Evolutionary conservation across 2,329 filamentous ascomycete genomes (phyloP), one percentile per base, ranked within the genome.

Genomic region (Ilyonectria destructans): DNA sequence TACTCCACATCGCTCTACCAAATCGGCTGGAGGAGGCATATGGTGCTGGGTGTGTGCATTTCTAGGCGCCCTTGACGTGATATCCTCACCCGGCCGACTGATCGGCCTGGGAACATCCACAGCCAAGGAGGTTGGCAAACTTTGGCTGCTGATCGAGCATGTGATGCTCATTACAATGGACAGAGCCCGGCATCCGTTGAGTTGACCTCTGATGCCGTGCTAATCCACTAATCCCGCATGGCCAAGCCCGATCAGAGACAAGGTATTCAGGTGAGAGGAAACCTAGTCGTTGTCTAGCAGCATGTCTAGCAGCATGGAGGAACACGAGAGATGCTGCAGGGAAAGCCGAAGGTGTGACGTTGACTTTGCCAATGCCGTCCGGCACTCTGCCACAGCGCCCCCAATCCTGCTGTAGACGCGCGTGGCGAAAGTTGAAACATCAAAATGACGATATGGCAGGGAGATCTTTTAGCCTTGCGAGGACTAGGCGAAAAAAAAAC

Each of bases 11-110:
- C 52, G 54, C 35, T 54, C 52, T 61, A 35, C 51, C 29, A 56
- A 29, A 51, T 58, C 54, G 40, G 29, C 43, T 45, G 49, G 26
- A 60, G 40, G 56, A 67, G 51, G 40, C 60, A 59, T 64, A 29
- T 40, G 43, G 40, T 63, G 54, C 45, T 67, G 63, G 65, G 65
- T 40, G 65, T 67, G 65, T 63, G 65, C 61, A 58, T 66, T 66
- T 35, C 37, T 19, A 45, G 45, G 43, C 57, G 51, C 52, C 26
- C 29, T 62, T 62, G 55, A 63, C 55, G 49, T 58, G 65, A 63
- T 49, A 52, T 58, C n/a, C 49, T 62, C 61, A 52, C 61, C 26
- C 46, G 7, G 59, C 23, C 26, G 60, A 64, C 65, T 56, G 48
- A 63, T 67, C 40, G 55, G 19, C 37, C 52, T 35, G 23, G 37